A percentile compares a stretch with the other conserved stretches of the same genome.
These are phyloP conservation scores for Kodamaea kakaduensis DNA, from an alignment of 805 yeast genomes.

Conservation along the genomic window DNA sequence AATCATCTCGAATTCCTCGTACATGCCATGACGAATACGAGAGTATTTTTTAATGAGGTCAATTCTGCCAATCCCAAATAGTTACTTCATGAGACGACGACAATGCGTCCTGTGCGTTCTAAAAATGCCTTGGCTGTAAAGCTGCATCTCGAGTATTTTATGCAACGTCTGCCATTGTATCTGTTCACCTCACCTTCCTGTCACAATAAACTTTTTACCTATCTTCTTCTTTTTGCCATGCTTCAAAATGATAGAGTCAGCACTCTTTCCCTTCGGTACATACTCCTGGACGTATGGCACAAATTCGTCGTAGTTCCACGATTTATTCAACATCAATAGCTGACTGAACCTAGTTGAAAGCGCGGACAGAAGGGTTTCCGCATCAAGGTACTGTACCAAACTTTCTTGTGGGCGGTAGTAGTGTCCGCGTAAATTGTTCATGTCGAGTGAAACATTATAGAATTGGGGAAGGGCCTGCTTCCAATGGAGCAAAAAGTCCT, in stretches of 20 bases:
- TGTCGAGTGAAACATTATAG: constrained; percentile 56
- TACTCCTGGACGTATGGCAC: constrained; percentile 29
- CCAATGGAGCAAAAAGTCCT: constrained; percentile 63
- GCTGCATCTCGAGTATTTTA: too few relatives aligned
- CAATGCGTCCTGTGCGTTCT: too few relatives aligned
- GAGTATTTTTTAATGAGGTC: background rate
- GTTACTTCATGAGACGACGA: too few relatives aligned
- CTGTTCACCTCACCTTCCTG: too few relatives aligned
- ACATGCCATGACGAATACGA: too few relatives aligned
- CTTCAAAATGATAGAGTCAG: constrained; percentile 36
- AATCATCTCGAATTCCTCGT: too few relatives aligned
- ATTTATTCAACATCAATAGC: constrained; percentile 25
- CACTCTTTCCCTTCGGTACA: constrained; percentile 34
- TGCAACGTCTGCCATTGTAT: too few relatives aligned
- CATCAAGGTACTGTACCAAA: constrained; percentile 52
- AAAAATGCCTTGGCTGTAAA: too few relatives aligned
- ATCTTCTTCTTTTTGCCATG: constrained; percentile 33
- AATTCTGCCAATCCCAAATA: background rate
- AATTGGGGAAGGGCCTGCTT: constrained; percentile 59
- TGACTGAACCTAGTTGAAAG: constrained; percentile 12
- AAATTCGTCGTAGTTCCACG: constrained; percentile 41
- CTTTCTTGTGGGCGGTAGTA: constrained; percentile 45
- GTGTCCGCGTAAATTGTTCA: constrained; percentile 52
- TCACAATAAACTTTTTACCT: constrained; percentile 31
- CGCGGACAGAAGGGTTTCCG: constrained; percentile 38